These are phyloP conservation scores for Termitomyces sp. DNA, from an alignment of 768 basidiomycete genomes.

Conservation along the genomic window DNA sequence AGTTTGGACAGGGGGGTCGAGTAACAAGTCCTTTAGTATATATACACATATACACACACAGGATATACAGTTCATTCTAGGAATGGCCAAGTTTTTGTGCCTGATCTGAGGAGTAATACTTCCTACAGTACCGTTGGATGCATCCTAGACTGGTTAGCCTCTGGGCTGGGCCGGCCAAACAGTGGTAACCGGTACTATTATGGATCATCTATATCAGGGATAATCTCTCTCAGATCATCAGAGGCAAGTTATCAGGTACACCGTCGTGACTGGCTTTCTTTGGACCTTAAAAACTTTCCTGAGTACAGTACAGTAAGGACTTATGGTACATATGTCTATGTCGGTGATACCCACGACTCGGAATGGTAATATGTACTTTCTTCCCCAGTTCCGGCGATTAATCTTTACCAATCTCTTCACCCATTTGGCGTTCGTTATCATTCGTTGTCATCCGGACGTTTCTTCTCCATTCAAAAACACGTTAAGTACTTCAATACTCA, in stretches of 20 bases:
- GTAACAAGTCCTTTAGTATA: slow-evolving; percentile 16
- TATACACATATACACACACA: slow-evolving; percentile 8
- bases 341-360: too few relatives aligned
- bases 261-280: not conserved
- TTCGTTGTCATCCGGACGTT: too few relatives aligned
- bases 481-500: too few relatives aligned
- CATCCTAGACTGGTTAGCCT: slow-evolving; percentile 18
- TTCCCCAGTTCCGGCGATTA: too few relatives aligned
- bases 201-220: too few relatives aligned
- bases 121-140: slow-evolving; percentile 4
- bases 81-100: slow-evolving; percentile 15
- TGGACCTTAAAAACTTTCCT: not conserved
- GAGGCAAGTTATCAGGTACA: slow-evolving; percentile 9
- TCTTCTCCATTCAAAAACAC: too few relatives aligned
- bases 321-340: too few relatives aligned
- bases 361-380: too few relatives aligned
- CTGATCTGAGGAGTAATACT: slow-evolving; percentile 14
- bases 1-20: slow-evolving; percentile 16
- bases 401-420: too few relatives aligned
- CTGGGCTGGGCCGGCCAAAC: slow-evolving; percentile 1
- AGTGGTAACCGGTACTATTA: slow-evolving; percentile 10
- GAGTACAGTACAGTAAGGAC: too few relatives aligned
- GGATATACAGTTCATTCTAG: slow-evolving; percentile 22
- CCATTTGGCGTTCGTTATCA: too few relatives aligned
- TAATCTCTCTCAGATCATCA: slow-evolving; percentile 17